These are phyloP conservation scores for Emergomyces orientalis DNA, from an alignment of 2,329 filamentous ascomycete species.

Conservation along the genomic window DNA sequence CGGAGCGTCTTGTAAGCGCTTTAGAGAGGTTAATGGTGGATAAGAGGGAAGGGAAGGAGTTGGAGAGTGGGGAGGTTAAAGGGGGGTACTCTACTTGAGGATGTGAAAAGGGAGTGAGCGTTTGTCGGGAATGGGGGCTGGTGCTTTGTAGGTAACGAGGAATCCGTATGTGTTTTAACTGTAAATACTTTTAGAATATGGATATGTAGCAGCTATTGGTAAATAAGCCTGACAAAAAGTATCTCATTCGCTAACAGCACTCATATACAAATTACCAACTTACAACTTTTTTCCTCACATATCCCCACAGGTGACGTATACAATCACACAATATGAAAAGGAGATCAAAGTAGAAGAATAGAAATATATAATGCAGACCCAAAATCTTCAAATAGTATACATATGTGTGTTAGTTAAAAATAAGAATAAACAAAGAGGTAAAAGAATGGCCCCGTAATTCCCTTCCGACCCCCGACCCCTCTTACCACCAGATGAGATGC, in stretches of 20 bases:
- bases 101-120: neutral
- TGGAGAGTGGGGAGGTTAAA: conserved; percentile 14
- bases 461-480: neutral
- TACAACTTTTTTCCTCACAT: no score
- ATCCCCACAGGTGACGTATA: neutral
- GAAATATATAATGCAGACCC: neutral
- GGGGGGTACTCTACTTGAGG: conserved; percentile 13
- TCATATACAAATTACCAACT: neutral
- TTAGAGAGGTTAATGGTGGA: conserved; percentile 19
- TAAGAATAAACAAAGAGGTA: neutral
- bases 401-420: neutral
- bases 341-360: neutral
- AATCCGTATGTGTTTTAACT: neutral
- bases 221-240: neutral
- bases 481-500: neutral
- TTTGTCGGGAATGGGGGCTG: neutral
- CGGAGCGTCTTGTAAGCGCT: conserved; percentile 16
- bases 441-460: neutral
- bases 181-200: neutral
- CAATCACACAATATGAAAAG: neutral
- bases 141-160: neutral
- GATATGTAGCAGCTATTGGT: neutral
- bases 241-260: neutral
- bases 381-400: neutral
- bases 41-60: conserved; percentile 16